phyloP scores from a whole-genome alignment of 2,329 filamentous ascomycete species.

The Botrytis sinoallii region DNA sequence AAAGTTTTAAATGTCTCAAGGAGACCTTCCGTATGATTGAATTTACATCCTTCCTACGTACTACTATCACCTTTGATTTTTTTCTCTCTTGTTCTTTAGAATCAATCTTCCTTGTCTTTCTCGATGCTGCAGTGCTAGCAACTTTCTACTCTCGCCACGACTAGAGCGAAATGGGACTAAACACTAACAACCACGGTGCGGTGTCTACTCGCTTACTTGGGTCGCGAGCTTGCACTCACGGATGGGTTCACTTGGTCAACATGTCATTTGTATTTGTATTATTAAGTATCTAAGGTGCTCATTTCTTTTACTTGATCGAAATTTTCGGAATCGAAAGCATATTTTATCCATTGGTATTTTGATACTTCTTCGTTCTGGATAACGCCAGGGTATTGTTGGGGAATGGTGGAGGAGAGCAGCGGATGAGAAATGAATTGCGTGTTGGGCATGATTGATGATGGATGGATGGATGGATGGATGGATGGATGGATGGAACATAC shows the following conservation, averaged over 20 bases:
- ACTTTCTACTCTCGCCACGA: background rate
- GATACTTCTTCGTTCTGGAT: background rate
- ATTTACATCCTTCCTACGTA: background rate
- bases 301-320: background rate
- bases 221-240: background rate
- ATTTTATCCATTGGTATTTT: background rate
- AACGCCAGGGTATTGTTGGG: background rate
- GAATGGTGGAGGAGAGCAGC: background rate
- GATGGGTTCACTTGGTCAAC: background rate
- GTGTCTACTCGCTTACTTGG: background rate
- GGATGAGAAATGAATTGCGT: background rate
- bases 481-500: background rate
- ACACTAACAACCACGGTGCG: background rate
- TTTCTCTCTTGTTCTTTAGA: conserved; percentile 6
- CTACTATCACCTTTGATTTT: background rate
- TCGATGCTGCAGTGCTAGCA: background rate
- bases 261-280: conserved; percentile 8
- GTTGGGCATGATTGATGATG: background rate
- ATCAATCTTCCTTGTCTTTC: background rate
- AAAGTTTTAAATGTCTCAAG: background rate
- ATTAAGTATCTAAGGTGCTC: background rate
- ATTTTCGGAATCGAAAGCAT: background rate
- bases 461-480: background rate
- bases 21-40: background rate
- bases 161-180: background rate